Conservation (phyloP, 441 rosid species). For the Populus hybrid region DNA sequence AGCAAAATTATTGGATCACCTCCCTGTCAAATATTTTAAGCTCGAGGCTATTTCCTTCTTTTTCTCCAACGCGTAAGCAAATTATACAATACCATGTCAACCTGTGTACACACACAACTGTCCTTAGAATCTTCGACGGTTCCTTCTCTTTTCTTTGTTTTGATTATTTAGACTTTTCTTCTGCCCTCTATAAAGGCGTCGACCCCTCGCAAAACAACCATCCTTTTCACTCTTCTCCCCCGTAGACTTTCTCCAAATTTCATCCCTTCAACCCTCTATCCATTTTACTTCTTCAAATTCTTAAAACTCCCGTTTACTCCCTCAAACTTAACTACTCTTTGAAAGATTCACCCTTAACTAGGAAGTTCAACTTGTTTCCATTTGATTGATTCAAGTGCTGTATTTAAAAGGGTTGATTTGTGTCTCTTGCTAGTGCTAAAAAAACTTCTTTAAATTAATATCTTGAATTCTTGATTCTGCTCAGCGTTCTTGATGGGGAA, state of each 20-base stretch:
- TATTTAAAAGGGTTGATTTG: neutral
- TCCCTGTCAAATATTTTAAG: neutral
- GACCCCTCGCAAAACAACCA: neutral
- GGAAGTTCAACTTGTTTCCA: neutral
- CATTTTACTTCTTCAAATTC: neutral
- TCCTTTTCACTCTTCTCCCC: neutral
- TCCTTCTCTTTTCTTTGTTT: no score
- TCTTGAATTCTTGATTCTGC: neutral
- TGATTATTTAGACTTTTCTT: neutral
- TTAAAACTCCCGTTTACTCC: neutral
- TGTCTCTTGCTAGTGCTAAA: neutral
- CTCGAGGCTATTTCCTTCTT: neutral
- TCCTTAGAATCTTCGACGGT: neutral
- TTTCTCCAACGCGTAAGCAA: neutral
- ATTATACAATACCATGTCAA: neutral
- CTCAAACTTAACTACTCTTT: neutral
- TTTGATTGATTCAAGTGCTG: neutral
- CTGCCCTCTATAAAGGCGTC: neutral
- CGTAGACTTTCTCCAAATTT: neutral
- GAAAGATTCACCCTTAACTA: neutral
- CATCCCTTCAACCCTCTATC: neutral
- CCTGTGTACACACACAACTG: neutral
- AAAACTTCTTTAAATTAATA: neutral
- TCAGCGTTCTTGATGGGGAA: constrained; percentile 52
- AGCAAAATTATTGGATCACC: neutral